Evolutionary conservation across 441 rosid genomes (phyloP), one percentile per base, ranked within the genome.

Genomic region (Monsonia emarginata): DNA sequence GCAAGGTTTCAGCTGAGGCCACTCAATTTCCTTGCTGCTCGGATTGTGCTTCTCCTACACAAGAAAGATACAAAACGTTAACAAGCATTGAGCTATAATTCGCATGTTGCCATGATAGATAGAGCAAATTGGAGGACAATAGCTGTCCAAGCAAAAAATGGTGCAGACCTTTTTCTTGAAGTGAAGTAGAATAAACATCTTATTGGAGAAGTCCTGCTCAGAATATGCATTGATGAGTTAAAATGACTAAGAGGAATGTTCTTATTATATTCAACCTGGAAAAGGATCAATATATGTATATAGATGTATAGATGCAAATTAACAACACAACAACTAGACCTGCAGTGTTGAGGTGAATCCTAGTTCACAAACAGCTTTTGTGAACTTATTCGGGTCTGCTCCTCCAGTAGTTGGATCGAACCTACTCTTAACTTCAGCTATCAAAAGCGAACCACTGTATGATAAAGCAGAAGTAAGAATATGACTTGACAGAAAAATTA

Each of bases 381-480:
- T 71, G 66, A 92, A 92, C 74, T 69, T 73, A 28, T 85, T 83
- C 11, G 92, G 88, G 62, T 90, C 88, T 25, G 97, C 90, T 69
- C 97, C 98, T 56, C 96, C 90, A 44, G 78, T 87, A 50, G 75
- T 87, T 69, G 98, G 89, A 81, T 92, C 96, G 64, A 92, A 87
- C 72, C 98, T 84, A 70, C 98, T 92, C 82, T 85, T 90, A 1
- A 90, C 96, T 75, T 90, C 97, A 0, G 97, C 98, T 84, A 90
- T 88, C 75, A 92, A 82, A 74, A 92, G 96, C 92, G 86, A 86
- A 56, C 98, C 97, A 4, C 97, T 89, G 77, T 18, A 59, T 65
- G 38, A 30, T 65, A 46, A 54, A 68, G 31, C 44, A 65, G 18
- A 11, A 61, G 36, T 54, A 16, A 25, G 69, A 18, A n/a, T 14